Evolutionary conservation across 2,329 filamentous ascomycete species (phyloP).

Genomic region (Bipolaris sorokiniana): DNA sequence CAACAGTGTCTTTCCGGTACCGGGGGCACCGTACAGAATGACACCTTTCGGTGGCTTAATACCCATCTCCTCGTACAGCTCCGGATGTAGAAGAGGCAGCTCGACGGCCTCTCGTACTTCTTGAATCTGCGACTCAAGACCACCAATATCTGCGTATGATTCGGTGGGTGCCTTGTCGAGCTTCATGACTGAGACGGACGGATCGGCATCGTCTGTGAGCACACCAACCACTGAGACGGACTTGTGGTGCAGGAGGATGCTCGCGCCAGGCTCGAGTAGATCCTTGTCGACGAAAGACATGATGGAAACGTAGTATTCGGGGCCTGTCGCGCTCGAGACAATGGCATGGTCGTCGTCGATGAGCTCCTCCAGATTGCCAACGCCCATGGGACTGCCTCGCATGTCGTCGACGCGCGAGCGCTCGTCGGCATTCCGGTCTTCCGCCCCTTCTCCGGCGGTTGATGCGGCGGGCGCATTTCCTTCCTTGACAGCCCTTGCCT

Average conservation of each 20-base stretch:
- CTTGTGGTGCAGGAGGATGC: constrained; percentile 95
- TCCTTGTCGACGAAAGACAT: constrained; percentile 99
- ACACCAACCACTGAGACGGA: constrained; percentile 97
- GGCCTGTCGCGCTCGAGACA: constrained; percentile 94
- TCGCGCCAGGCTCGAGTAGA: constrained; percentile 92
- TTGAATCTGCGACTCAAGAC: constrained; percentile 92
- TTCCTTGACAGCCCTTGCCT: constrained; percentile 72
- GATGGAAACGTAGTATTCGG: constrained; percentile 99
- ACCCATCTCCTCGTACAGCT: constrained; percentile 99
- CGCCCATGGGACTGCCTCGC: constrained; percentile 97
- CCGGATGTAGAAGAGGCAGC: constrained; percentile 89
- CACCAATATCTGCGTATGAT: constrained; percentile 98
- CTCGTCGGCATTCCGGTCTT: constrained; percentile 92
- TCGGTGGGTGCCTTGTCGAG: constrained; percentile 98
- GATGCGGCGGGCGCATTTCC: constrained; percentile 62
- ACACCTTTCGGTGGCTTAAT: constrained; percentile 99
- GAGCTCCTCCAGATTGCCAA: constrained; percentile 96
- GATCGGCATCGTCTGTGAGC: constrained; percentile 93
- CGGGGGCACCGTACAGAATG: constrained; percentile 95
- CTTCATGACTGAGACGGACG: constrained; percentile 97
- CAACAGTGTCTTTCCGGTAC: constrained; percentile 93
- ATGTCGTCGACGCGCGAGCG: constrained; percentile 95
- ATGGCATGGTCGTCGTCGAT: constrained; percentile 99
- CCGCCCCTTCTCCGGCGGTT: constrained; percentile 72
- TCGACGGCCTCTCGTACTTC: constrained; percentile 98